Conservation (phyloP, 768 basidiomycete genomes). For the Hortiboletus campestris region DNA sequence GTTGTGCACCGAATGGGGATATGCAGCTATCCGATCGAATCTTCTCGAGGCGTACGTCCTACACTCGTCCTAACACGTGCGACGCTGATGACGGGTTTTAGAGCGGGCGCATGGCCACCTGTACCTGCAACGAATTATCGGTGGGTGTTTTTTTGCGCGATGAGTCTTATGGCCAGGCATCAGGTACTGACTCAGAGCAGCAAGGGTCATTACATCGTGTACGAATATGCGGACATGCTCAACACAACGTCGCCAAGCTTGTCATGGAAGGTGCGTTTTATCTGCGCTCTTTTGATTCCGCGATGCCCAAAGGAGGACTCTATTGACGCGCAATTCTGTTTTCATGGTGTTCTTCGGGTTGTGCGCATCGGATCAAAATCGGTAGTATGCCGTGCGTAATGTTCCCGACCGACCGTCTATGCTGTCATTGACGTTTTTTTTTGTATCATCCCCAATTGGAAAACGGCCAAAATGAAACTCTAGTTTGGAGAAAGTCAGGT, state of each 20-base stretch:
- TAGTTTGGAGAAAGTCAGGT: constrained; percentile 82
- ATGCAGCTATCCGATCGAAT: constrained; percentile 73
- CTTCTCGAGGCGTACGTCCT: constrained; percentile 64
- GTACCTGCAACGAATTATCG: constrained; percentile 73
- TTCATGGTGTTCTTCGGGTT: neutral
- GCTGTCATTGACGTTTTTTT: no score
- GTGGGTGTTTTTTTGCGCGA: constrained; percentile 37
- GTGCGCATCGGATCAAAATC: neutral
- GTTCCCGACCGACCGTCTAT: neutral
- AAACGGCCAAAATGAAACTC: constrained; percentile 7
- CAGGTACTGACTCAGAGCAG: constrained; percentile 25
- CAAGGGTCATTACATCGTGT: constrained; percentile 71
- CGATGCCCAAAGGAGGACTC: constrained; percentile 16
- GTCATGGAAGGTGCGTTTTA: constrained; percentile 66
- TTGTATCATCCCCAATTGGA: neutral
- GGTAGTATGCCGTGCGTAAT: constrained; percentile 62
- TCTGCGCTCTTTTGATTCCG: constrained; percentile 7
- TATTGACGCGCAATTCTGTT: constrained; percentile 9
- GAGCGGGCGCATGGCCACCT: constrained; percentile 74
- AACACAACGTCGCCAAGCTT: constrained; percentile 64
- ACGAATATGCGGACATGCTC: constrained; percentile 63
- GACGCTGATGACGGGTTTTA: constrained; percentile 27
- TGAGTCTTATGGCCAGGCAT: neutral
- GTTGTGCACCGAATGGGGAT: constrained; percentile 76
- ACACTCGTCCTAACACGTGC: neutral